Evolutionary conservation across 495 filamentous ascomycete species (phyloP).

Genomic region (Penicillium psychrofluorescens): DNA sequence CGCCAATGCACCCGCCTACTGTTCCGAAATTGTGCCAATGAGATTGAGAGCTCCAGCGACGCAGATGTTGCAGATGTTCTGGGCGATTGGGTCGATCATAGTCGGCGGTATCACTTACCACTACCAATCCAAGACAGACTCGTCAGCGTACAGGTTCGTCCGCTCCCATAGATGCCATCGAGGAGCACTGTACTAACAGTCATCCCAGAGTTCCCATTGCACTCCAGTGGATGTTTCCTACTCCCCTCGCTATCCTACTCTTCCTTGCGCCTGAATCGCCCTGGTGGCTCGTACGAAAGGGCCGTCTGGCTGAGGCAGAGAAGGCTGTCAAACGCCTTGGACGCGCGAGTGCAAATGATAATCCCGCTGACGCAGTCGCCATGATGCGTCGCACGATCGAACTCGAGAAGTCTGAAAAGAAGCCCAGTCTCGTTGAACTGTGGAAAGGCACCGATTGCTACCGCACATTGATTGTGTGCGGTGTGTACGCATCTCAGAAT

Average conservation of each 20-base stretch:
- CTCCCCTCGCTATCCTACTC: constrained; percentile 25
- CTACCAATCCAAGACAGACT: constrained; percentile 26
- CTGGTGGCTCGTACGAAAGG: constrained; percentile 42
- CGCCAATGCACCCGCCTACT: constrained; percentile 39
- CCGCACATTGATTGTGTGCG: constrained; percentile 22
- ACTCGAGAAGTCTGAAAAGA: constrained; percentile 47
- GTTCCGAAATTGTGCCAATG: constrained; percentile 37
- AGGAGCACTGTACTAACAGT: constrained; percentile 24
- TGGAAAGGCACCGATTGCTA: constrained; percentile 21
- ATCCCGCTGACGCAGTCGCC: constrained; percentile 27
- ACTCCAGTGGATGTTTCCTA: constrained; percentile 41
- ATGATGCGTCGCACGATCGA: constrained; percentile 70
- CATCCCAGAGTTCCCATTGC: constrained; percentile 35
- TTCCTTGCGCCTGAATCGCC: constrained; percentile 44
- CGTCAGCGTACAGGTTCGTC: constrained; percentile 37
- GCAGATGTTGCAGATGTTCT: constrained; percentile 42
- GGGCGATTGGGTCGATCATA: constrained; percentile 39
- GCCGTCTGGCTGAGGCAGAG: constrained; percentile 32
- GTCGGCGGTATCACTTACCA: constrained; percentile 37
- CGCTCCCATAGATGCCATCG: constrained; percentile 17
- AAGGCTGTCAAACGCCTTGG: constrained; percentile 29
- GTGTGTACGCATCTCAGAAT: constrained; percentile 23
- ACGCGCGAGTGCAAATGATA: constrained; percentile 14
- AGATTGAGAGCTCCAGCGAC: constrained; percentile 36
- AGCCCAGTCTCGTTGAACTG: constrained; percentile 24